Evolutionary conservation across 2,329 filamentous ascomycete species (phyloP), one percentile per base, ranked within the genome.

Genomic region (Mollisia scopiformis): DNA sequence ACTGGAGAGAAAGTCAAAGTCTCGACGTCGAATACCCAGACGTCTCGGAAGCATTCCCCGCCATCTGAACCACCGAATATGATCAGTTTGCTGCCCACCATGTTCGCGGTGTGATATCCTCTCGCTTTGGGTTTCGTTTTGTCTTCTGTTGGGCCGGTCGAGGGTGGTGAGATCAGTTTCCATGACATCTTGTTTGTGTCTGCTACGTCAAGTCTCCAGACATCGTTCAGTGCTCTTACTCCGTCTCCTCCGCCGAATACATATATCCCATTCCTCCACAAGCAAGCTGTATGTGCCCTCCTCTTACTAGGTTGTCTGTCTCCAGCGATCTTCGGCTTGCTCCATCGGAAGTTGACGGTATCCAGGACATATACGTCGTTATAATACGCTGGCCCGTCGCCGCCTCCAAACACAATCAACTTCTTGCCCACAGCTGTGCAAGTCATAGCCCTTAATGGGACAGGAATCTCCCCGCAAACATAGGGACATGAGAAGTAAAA

Each of bases 281-380:
- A 76, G 66, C 88, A 90, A n/a, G 88, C 87, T 2, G 88, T 90
- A 72, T 90, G 88, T 3, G 88, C 88, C 54, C 88, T 79, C 23
- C 88, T 80, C 66, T 85, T 84, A 59, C 84, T 87, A 0, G 88
- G 88, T 25, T 79, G 72, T 58, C 78, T 78, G 63, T 87, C 85
- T 31, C 86, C 84, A 47, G 66, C 69, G 55, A 89, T 84, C 43
- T 81, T 80, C 43, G 88, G 87, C 62, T 82, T 84, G 41, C 82
- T 83, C 86, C 87, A 90, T 21, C 85, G 82, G 72, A 87, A 88
- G 72, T 86, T 90, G 62, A 87, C 79, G 23, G 87, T 90, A 70
- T 90, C 88, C n/a, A 90, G 79, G 49, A 90, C 85, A 71, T 89
- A 89, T 21, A 90, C 83, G 68, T 90, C 86, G 69, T 90, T 90